Conservation (phyloP, 257 asterid species). For the Asclepias syriaca region DNA sequence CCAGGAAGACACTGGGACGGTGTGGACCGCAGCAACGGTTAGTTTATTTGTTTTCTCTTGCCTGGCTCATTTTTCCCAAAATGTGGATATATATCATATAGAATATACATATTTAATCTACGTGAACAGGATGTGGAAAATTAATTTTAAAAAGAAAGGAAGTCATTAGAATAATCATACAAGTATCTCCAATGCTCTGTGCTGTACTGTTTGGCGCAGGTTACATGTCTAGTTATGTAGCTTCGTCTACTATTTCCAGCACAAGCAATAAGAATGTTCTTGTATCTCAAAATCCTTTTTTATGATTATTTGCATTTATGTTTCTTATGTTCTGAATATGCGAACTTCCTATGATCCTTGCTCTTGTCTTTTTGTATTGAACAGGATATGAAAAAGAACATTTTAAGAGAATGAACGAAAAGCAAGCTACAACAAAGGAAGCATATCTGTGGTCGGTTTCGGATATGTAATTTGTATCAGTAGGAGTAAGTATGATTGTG, state of each 20-base stretch:
- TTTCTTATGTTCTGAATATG: background rate
- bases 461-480: constrained; percentile 43
- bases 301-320: no score
- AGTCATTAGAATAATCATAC: background rate
- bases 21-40: constrained; percentile 82
- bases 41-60: constrained; percentile 7
- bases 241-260: background rate
- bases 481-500: background rate
- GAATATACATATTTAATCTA: no score
- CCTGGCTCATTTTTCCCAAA: no score
- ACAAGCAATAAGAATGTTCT: background rate
- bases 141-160: no score
- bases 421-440: constrained; percentile 67
- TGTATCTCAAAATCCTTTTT: background rate
- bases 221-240: background rate
- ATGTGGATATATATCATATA: no score
- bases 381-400: constrained; percentile 64
- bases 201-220: background rate
- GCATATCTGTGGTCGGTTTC: constrained; percentile 87
- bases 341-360: background rate
- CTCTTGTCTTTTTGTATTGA: constrained; percentile 7
- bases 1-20: constrained; percentile 99
- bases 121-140: no score
- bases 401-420: constrained; percentile 67
- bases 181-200: background rate